Evolutionary conservation across 1,284 basidiomycete genomes (phyloP).

Genomic region (Boletus semigastroideus): DNA sequence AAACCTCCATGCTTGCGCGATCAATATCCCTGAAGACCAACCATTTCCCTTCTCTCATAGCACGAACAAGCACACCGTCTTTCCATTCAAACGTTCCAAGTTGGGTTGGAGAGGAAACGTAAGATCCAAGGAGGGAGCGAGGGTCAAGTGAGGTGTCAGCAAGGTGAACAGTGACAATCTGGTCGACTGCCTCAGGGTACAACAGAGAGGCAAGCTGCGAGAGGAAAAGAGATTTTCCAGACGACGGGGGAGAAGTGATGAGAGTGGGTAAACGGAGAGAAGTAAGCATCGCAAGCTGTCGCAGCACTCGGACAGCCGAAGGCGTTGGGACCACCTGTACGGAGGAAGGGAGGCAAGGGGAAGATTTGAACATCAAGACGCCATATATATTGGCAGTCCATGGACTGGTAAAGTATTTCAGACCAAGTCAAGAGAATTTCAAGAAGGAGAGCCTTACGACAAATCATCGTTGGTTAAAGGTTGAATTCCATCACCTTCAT

Average conservation of each 20-base stretch:
- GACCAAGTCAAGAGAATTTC: background rate
- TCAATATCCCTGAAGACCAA: conserved; percentile 94
- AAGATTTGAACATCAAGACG: conserved; percentile 51
- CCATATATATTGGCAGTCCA: conserved; percentile 62
- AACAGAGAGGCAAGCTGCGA: conserved; percentile 72
- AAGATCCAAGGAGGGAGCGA: conserved; percentile 91
- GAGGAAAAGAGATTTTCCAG: conserved; percentile 87
- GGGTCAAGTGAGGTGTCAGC: conserved; percentile 95
- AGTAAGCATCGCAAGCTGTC: conserved; percentile 62
- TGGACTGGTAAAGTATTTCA: conserved; percentile 40
- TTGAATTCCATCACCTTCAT: conserved; percentile 35
- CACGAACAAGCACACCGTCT: conserved; percentile 90
- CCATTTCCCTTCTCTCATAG: conserved; percentile 92
- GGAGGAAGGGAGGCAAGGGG: conserved; percentile 33
- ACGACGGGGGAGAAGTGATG: conserved; percentile 84
- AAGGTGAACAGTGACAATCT: conserved; percentile 84
- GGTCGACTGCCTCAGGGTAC: conserved; percentile 53
- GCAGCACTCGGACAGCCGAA: conserved; percentile 60
- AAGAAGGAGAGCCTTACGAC: conserved; percentile 44
- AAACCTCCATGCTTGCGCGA: conserved; percentile 81
- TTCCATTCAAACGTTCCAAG: conserved; percentile 96
- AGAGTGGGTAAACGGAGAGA: conserved; percentile 78
- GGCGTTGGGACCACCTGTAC: conserved; percentile 65
- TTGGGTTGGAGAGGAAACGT: conserved; percentile 82
- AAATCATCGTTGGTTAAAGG: conserved; percentile 46